Conservation (phyloP, 2,329 filamentous ascomycete genomes). For the Phyllosticta paracitricarpa region DNA sequence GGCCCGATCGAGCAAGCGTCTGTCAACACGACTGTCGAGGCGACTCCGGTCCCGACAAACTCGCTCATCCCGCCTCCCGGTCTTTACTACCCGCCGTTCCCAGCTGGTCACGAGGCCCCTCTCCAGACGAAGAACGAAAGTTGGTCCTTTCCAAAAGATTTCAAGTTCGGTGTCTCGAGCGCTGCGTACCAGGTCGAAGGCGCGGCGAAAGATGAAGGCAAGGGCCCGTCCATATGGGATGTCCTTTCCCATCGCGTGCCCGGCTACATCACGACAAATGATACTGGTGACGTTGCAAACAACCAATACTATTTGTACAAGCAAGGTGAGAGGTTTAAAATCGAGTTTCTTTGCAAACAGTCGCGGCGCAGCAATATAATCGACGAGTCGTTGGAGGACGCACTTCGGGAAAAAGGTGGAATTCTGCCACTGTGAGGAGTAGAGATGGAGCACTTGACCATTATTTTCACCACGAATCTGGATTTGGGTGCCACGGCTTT, state of each 20-base stretch:
- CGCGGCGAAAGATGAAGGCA: constrained; percentile 30
- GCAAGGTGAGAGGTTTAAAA: constrained; percentile 17
- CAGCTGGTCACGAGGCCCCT: constrained; percentile 21
- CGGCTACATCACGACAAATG: constrained; percentile 19
- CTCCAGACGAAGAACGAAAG: constrained; percentile 19
- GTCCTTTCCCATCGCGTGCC: constrained; percentile 25
- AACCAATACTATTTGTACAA: constrained; percentile 44
- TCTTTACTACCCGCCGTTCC: constrained; percentile 23
- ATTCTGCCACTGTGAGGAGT: too few species aligned
- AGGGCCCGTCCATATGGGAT: constrained; percentile 29
- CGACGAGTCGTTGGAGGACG: too few species aligned
- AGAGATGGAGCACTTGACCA: too few species aligned
- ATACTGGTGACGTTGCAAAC: constrained; percentile 39
- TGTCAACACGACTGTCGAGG: constrained; percentile 15
- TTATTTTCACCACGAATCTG: too few species aligned
- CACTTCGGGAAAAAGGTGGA: too few species aligned
- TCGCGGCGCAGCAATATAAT: too few species aligned
- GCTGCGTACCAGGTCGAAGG: constrained; percentile 37
- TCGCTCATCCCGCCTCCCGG: constrained; percentile 24
- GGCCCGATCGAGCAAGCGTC: constrained; percentile 14
- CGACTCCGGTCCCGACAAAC: constrained; percentile 23
- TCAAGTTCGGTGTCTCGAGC: constrained; percentile 34
- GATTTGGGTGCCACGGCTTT: too few species aligned
- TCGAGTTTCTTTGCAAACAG: too few species aligned
- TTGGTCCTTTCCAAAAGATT: constrained; percentile 22